phyloP scores from a whole-genome alignment of 2,329 filamentous ascomycete species.

The Lachnellula arida region DNA sequence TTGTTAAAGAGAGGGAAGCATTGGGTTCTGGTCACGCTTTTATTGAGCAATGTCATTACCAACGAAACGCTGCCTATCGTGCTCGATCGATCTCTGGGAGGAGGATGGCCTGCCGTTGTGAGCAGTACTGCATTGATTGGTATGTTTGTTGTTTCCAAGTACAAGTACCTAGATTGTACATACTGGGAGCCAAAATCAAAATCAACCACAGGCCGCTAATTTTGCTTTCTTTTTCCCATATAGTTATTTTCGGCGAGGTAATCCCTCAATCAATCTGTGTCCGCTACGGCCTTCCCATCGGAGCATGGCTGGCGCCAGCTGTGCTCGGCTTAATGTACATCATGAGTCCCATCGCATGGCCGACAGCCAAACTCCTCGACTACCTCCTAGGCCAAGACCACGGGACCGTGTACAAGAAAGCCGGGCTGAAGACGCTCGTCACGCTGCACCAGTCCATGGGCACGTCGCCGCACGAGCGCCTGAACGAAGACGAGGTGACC shows the following conservation, averaged over 20 bases:
- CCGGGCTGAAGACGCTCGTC: slow-evolving; percentile 88
- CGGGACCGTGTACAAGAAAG: slow-evolving; percentile 94
- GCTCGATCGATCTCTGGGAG: slow-evolving; percentile 83
- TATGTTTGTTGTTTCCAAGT: no score
- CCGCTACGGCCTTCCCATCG: slow-evolving; percentile 87
- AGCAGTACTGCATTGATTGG: slow-evolving; percentile 80
- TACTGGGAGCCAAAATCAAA: background rate
- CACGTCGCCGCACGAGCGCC: slow-evolving; percentile 51
- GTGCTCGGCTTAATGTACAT: slow-evolving; percentile 87
- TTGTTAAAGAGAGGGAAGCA: slow-evolving; percentile 85
- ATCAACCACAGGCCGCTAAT: slow-evolving; percentile 3
- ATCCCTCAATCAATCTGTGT: slow-evolving; percentile 93
- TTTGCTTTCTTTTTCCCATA: slow-evolving; percentile 1
- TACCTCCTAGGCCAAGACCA: slow-evolving; percentile 87
- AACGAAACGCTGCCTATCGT: slow-evolving; percentile 95
- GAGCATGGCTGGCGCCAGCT: slow-evolving; percentile 79
- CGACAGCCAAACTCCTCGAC: slow-evolving; percentile 89
- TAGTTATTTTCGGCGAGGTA: slow-evolving; percentile 95
- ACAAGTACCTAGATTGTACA: no score
- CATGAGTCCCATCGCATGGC: slow-evolving; percentile 82
- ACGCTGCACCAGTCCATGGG: slow-evolving; percentile 59
- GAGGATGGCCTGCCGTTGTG: slow-evolving; percentile 86
- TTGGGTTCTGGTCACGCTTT: slow-evolving; percentile 90
- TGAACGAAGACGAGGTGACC: slow-evolving; percentile 94
- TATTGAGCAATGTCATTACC: slow-evolving; percentile 92